These are phyloP conservation scores for Phoenix dactylifera DNA, from an alignment of 176 grass and related monocot genomes.

Conservation along the genomic window DNA sequence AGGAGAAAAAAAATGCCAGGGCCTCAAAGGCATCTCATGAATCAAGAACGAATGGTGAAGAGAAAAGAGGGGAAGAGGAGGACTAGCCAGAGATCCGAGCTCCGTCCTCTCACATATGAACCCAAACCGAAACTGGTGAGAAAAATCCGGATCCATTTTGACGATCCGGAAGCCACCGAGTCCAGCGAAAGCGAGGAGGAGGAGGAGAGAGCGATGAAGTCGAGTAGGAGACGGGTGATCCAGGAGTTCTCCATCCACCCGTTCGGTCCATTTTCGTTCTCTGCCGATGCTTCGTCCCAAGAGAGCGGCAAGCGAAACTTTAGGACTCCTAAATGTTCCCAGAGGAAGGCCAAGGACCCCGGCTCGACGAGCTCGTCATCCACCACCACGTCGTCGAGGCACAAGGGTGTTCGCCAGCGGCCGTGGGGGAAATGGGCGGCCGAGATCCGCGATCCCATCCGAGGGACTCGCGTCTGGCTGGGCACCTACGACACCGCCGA, in stretches of 20 bases:
- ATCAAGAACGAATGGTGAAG: not conserved
- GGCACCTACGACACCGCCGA: conserved; percentile 76
- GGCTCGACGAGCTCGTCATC: not conserved
- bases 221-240: conserved; percentile 28
- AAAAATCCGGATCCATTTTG: conserved; percentile 47
- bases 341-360: not conserved
- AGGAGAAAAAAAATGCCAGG: not conserved
- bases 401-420: conserved; percentile 62
- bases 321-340: not conserved
- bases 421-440: conserved; percentile 97
- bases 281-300: not conserved
- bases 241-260: conserved; percentile 31
- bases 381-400: conserved; percentile 9
- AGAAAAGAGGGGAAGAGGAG: conserved; percentile 16
- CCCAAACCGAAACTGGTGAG: conserved; percentile 13
- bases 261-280: conserved; percentile 6
- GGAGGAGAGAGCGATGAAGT: not conserved
- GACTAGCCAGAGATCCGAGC: conserved; percentile 35
- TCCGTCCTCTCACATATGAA: not conserved
- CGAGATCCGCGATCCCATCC: conserved; percentile 86
- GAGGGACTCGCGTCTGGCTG: conserved; percentile 65
- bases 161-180: conserved; percentile 75
- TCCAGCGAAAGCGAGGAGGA: conserved; percentile 50
- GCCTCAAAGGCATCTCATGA: not conserved
- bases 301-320: conserved; percentile 1